Base-by-base conservation (phyloP, 1,284 basidiomycete genomes). In the Stygiomarasmius scandens region DNA sequence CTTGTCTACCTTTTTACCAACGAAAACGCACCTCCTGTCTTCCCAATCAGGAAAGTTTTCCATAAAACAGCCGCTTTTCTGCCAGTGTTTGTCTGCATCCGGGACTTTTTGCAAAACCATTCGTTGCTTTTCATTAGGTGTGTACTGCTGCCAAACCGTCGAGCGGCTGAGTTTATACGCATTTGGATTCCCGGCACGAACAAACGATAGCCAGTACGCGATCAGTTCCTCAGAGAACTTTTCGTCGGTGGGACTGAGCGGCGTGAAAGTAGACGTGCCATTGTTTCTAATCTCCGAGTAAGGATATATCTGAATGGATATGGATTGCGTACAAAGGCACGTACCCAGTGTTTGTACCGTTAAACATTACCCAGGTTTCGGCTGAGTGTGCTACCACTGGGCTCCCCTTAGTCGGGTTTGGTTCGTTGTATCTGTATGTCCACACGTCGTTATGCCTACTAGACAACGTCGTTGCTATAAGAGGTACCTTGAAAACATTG, bases 281-380 rank as follows among this genome's bases (percentile, higher is more conserved):
- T 84, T 84, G 58, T 70, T 66, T 2, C 80, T 83, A 62, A 34
- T 51, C 20, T 32, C 12, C 12, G 19, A 11, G 29, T 14, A 43
- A 32, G 16, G 11, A n/a, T n/a, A n/a, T n/a, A n/a, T n/a, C n/a
- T n/a, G n/a, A n/a, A n/a, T n/a, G n/a, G n/a, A n/a, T n/a, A n/a
- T n/a, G n/a, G n/a, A n/a, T n/a, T n/a, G n/a, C n/a, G n/a, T n/a
- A n/a, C n/a, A 38, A 32, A 23, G 46, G 10, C 27, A 52, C 71
- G 16, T 62, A 85, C 82, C 84, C 83, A 16, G 83, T 84, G 52
- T 79, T 80, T 0, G 77, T 79, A 3, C 84, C 84, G 20, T 67
- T 69, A 70, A 85, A 84, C 83, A 85, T 83, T 81, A 85, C 84
- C 78, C 79, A 84, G 62, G 84, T 84, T 64, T 86, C 83, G 1